These are phyloP conservation scores for Solanum commersonii DNA, from an alignment of 257 asterid species.

Conservation along the genomic window DNA sequence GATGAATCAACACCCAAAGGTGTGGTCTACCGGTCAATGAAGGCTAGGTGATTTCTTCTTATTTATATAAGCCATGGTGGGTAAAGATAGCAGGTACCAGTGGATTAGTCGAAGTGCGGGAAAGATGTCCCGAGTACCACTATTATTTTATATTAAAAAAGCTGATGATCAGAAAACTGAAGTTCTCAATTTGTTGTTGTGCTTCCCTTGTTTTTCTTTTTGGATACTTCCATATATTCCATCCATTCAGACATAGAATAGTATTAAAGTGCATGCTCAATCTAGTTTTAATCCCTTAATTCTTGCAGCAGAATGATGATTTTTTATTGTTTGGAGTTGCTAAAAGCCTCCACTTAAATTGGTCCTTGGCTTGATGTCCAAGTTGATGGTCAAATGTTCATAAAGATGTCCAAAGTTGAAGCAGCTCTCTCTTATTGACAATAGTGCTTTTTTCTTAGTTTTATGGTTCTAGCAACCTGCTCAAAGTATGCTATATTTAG, in stretches of 20 bases:
- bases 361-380: background rate
- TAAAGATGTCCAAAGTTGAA: background rate
- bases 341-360: background rate
- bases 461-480: background rate
- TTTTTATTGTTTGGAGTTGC: background rate
- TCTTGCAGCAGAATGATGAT: background rate
- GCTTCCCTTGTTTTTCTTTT: background rate
- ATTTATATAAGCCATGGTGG: background rate
- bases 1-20: background rate
- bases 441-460: background rate
- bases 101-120: background rate
- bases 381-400: background rate
- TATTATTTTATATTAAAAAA: background rate
- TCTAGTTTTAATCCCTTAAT: background rate
- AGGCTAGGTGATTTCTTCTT: background rate
- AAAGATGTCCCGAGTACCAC: background rate
- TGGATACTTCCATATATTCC: background rate
- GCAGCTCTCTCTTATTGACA: background rate
- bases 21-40: background rate
- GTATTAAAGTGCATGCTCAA: background rate
- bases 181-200: background rate
- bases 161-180: background rate
- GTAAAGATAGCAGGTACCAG: background rate
- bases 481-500: background rate
- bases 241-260: background rate